These are phyloP conservation scores for Backusella luteola DNA, from an alignment of 192 early-diverging fungal genomes.

Conservation along the genomic window DNA sequence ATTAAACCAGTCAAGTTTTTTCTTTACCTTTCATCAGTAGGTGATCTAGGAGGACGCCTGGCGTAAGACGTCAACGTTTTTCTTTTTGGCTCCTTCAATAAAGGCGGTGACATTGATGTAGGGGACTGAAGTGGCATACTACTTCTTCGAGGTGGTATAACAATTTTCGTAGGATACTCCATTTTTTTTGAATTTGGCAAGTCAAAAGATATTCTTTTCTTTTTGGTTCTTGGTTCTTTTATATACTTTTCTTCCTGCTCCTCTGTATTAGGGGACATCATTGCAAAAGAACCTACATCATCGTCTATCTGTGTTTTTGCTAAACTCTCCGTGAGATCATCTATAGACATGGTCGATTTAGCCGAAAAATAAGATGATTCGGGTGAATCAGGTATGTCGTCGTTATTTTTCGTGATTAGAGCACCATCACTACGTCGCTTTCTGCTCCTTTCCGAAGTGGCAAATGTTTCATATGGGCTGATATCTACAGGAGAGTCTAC, in stretches of 20 bases:
- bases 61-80: background rate
- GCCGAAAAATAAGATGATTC: conserved; percentile 15
- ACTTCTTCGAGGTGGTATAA: conserved; percentile 10
- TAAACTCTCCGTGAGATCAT: background rate
- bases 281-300: background rate
- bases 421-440: background rate
- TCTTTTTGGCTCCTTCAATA: background rate
- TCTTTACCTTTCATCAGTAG: background rate
- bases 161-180: background rate
- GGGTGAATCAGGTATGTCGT: background rate
- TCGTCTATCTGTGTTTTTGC: conserved; percentile 6
- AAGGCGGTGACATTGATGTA: background rate
- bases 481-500: background rate
- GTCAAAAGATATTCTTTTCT: background rate
- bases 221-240: background rate
- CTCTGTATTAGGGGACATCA: background rate
- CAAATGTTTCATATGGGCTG: background rate
- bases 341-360: background rate
- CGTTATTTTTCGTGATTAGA: background rate
- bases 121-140: conserved; percentile 2
- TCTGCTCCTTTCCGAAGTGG: background rate
- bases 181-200: background rate
- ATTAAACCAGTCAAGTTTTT: background rate
- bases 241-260: background rate
- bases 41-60: background rate